Percentiles rank a stretch among this genome's conserved stretches.
Evolutionary conservation across 192 early-diverging fungal species (phyloP).

Genomic region (Gryganskiella cystojenkinii): DNA sequence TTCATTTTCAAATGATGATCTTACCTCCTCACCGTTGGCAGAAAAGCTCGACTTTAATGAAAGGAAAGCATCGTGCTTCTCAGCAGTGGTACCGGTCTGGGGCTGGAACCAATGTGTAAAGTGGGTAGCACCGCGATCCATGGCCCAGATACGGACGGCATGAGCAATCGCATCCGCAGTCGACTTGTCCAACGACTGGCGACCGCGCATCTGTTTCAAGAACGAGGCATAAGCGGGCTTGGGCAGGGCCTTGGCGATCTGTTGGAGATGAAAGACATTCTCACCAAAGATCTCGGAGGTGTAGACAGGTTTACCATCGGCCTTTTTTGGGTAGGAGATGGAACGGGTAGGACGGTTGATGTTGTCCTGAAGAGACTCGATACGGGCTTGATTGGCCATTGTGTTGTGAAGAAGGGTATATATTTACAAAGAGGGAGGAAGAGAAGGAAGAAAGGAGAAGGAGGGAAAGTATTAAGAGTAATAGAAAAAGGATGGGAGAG

Average conservation of each 20-base stretch:
- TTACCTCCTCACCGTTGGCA: slow-evolving; percentile 87
- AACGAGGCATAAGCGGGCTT: slow-evolving; percentile 96
- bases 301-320: slow-evolving; percentile 77
- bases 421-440: slow-evolving; percentile 24
- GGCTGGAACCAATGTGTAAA: slow-evolving; percentile 99
- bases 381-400: slow-evolving; percentile 58
- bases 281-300: slow-evolving; percentile 93
- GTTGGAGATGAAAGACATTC: slow-evolving; percentile 94
- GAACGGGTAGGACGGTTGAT: slow-evolving; percentile 75
- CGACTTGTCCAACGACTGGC: slow-evolving; percentile 88
- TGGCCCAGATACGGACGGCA: slow-evolving; percentile 97
- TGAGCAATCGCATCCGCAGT: slow-evolving; percentile 99
- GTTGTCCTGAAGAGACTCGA: slow-evolving; percentile 59
- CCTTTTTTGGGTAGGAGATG: slow-evolving; percentile 78
- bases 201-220: slow-evolving; percentile 92
- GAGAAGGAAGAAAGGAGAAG: not conserved
- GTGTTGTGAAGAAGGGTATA: slow-evolving; percentile 18
- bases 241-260: slow-evolving; percentile 89
- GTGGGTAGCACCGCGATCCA: slow-evolving; percentile 97
- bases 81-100: slow-evolving; percentile 97
- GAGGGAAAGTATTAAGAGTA: not conserved
- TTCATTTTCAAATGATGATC: slow-evolving; percentile 74
- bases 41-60: slow-evolving; percentile 87
- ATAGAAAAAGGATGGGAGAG: not conserved
- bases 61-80: slow-evolving; percentile 99